Conservation (phyloP, 331 rosid species). For the Rosa hybrid region DNA sequence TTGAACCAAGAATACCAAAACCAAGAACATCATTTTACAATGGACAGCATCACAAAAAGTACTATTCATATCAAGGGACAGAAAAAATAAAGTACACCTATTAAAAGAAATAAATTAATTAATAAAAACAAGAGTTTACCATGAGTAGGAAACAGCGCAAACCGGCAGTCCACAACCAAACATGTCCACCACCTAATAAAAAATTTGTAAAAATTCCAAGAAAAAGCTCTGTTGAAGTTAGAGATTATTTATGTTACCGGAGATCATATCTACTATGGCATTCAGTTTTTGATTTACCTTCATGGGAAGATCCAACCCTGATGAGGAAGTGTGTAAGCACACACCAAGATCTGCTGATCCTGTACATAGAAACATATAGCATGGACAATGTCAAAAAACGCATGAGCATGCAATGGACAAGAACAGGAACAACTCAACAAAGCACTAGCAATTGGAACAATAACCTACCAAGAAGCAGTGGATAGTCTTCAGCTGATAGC, state of each 20-base stretch:
- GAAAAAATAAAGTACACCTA: background rate
- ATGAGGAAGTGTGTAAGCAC: slow-evolving; percentile 93
- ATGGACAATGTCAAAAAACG: slow-evolving; percentile 2
- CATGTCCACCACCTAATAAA: slow-evolving; percentile 85
- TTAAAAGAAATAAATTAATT: background rate
- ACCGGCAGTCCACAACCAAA: slow-evolving; percentile 97
- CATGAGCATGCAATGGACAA: background rate
- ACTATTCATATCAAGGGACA: background rate
- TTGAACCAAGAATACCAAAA: slow-evolving; percentile 26
- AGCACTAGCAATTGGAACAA: slow-evolving; percentile 17
- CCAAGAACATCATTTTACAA: slow-evolving; percentile 16
- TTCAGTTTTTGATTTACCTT: slow-evolving; percentile 50
- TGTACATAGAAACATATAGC: slow-evolving; percentile 27
- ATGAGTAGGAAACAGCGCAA: slow-evolving; percentile 96
- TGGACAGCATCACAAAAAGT: slow-evolving; percentile 1
- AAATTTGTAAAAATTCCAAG: slow-evolving; percentile 6
- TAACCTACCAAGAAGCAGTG: slow-evolving; percentile 70
- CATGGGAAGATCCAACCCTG: slow-evolving; percentile 98
- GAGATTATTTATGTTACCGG: background rate
- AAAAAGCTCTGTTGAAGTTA: background rate
- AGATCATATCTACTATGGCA: background rate
- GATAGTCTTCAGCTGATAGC: slow-evolving; percentile 96
- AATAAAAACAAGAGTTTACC: slow-evolving; percentile 45
- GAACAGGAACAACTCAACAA: background rate
- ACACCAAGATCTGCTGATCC: slow-evolving; percentile 95